These are phyloP conservation scores for Trichoderma asperelloides DNA, from an alignment of 495 filamentous ascomycete species.

Conservation along the genomic window DNA sequence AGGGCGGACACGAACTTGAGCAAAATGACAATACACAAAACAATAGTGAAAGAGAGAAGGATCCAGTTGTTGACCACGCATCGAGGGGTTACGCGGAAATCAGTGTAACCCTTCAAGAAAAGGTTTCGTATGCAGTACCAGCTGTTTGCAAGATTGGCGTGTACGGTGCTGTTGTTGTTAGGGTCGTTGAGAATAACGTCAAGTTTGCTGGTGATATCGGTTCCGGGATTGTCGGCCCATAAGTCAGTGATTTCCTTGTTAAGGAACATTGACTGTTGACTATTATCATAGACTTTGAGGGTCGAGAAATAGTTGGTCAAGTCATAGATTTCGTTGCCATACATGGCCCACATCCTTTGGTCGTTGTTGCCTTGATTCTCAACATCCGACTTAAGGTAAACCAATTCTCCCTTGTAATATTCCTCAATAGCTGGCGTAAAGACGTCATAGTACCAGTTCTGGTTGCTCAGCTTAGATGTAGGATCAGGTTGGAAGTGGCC, in stretches of 20 bases:
- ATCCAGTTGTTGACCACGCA: slow-evolving; percentile 93
- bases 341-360: slow-evolving; percentile 70
- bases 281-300: slow-evolving; percentile 35
- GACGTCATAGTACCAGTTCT: slow-evolving; percentile 63
- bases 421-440: slow-evolving; percentile 76
- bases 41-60: slow-evolving; percentile 72
- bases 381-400: slow-evolving; percentile 48
- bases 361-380: slow-evolving; percentile 54
- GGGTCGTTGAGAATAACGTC: slow-evolving; percentile 31
- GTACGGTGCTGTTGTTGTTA: slow-evolving; percentile 24
- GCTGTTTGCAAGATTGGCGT: slow-evolving; percentile 42
- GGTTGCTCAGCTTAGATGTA: slow-evolving; percentile 46
- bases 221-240: slow-evolving; percentile 65
- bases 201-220: slow-evolving; percentile 64
- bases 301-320: slow-evolving; percentile 87
- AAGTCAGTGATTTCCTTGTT: slow-evolving; percentile 52
- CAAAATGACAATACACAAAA: slow-evolving; percentile 70
- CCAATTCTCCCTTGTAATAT: slow-evolving; percentile 81
- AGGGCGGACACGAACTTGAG: slow-evolving; percentile 91
- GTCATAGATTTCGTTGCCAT: slow-evolving; percentile 71
- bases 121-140: slow-evolving; percentile 72
- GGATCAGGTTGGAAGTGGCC: slow-evolving; percentile 47
- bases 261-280: slow-evolving; percentile 55
- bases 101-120: slow-evolving; percentile 74
- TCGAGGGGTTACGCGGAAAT: slow-evolving; percentile 66